Evolutionary conservation across 306 rosid genomes (phyloP).

Genomic region (Cucurbita pepo): DNA sequence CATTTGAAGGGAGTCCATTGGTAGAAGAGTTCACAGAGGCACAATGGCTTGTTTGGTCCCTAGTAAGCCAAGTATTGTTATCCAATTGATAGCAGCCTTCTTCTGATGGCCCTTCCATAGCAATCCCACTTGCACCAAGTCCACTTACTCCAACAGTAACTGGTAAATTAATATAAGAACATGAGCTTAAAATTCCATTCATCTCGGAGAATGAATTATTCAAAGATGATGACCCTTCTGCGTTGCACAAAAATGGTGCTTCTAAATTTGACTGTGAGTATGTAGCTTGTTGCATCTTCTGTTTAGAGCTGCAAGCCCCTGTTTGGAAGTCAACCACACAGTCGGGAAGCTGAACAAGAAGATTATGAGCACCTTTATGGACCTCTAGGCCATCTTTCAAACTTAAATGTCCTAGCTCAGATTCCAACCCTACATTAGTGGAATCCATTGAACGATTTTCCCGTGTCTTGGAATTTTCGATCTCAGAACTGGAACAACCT

Average conservation of each 20-base stretch:
- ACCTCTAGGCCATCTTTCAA: conserved; percentile 39
- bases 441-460: conserved; percentile 36
- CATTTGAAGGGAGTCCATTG: conserved; percentile 44
- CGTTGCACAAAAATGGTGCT: conserved; percentile 41
- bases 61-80: conserved; percentile 42
- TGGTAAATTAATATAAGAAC: conserved; percentile 46
- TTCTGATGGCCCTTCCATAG: conserved; percentile 83
- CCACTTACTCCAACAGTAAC: conserved; percentile 41
- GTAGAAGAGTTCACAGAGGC: conserved; percentile 49
- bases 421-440: conserved; percentile 36
- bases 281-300: conserved; percentile 38
- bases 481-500: conserved; percentile 49
- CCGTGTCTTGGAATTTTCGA: conserved; percentile 32
- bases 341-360: conserved; percentile 51
- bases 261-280: conserved; percentile 38
- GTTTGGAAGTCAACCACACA: conserved; percentile 38
- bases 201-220: conserved; percentile 28
- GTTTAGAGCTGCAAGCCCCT: conserved; percentile 34
- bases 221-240: conserved; percentile 51
- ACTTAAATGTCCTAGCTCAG: conserved; percentile 42
- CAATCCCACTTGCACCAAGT: conserved; percentile 37
- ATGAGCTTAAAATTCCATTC: conserved; percentile 35
- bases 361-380: conserved; percentile 24
- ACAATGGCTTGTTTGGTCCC: conserved; percentile 58
- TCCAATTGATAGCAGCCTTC: conserved; percentile 66